A percentile compares a stretch with the other conserved stretches of the same genome.
These are phyloP conservation scores for Aspergillus ellipticus DNA, from an alignment of 495 filamentous ascomycete species.

Conservation along the genomic window DNA sequence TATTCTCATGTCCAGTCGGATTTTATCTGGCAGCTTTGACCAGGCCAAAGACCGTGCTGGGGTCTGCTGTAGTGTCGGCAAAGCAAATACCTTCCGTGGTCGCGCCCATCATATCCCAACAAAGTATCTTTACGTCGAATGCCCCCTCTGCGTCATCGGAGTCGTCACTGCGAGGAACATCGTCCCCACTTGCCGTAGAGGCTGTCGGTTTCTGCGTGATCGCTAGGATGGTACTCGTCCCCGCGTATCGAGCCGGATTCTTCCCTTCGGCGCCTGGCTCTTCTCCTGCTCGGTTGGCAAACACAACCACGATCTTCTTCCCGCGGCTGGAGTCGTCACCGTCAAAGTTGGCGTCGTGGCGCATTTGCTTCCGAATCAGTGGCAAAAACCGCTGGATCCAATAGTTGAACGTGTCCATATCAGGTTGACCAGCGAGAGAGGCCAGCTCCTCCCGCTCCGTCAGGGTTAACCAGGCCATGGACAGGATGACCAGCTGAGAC, in stretches of 20 bases:
- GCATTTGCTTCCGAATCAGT: slow-evolving; percentile 51
- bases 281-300: slow-evolving; percentile 75
- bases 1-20: neutral
- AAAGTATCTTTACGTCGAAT: slow-evolving; percentile 41
- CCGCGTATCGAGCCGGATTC: slow-evolving; percentile 61
- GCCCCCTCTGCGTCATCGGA: slow-evolving; percentile 19
- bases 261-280: slow-evolving; percentile 55
- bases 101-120: slow-evolving; percentile 47
- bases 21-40: slow-evolving; percentile 12
- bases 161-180: neutral
- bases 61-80: slow-evolving; percentile 43
- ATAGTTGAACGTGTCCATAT: slow-evolving; percentile 78
- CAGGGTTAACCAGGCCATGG: slow-evolving; percentile 84
- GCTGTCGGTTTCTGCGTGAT: slow-evolving; percentile 46
- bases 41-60: slow-evolving; percentile 41
- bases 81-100: slow-evolving; percentile 45
- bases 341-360: slow-evolving; percentile 32
- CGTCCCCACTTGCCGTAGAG: neutral
- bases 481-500: slow-evolving; percentile 71
- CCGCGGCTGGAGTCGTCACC: slow-evolving; percentile 12
- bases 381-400: slow-evolving; percentile 85
- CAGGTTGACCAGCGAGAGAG: slow-evolving; percentile 55
- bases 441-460: slow-evolving; percentile 43
- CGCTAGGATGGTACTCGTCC: slow-evolving; percentile 78
- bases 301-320: slow-evolving; percentile 69